Percentiles rank a stretch among this genome's conserved stretches.
phyloP scores from a whole-genome alignment of 805 yeast genomes.

The Cyberlindnera euphorbiae region DNA sequence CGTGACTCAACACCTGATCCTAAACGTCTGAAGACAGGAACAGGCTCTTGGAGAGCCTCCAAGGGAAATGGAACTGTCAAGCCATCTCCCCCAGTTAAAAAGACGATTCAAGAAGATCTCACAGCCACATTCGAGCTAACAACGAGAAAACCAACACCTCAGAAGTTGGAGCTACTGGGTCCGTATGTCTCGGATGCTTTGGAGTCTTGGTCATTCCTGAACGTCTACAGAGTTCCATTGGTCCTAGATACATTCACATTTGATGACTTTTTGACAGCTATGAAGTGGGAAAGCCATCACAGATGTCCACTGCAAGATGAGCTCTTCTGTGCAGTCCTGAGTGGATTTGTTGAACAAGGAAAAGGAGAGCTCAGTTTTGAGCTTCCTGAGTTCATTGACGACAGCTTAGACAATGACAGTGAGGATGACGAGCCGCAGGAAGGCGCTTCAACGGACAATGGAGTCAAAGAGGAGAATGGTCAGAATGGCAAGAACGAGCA shows the following conservation, averaged over 20 bases:
- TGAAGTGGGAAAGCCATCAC: slow-evolving; percentile 37
- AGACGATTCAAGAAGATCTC: slow-evolving; percentile 21
- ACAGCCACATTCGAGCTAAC: slow-evolving; percentile 16
- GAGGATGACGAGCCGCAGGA: slow-evolving; percentile 25
- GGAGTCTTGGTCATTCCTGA: slow-evolving; percentile 72
- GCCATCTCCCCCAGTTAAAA: slow-evolving; percentile 17
- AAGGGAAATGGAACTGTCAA: too few species aligned
- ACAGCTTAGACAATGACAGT: too few species aligned
- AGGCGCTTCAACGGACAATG: slow-evolving; percentile 10
- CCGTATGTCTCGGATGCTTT: slow-evolving; percentile 38
- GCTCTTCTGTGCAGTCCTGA: slow-evolving; percentile 60
- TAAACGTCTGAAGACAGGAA: slow-evolving; percentile 4
- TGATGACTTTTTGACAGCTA: slow-evolving; percentile 63
- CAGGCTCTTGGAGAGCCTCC: slow-evolving; percentile 3
- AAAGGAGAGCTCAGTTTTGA: slow-evolving; percentile 32
- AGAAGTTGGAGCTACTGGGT: slow-evolving; percentile 14
- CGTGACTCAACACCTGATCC: slow-evolving; percentile 9
- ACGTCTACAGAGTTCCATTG: slow-evolving; percentile 61
- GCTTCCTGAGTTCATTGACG: slow-evolving; percentile 23
- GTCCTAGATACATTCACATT: slow-evolving; percentile 69
- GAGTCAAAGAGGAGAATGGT: slow-evolving; percentile 2
- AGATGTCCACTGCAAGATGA: slow-evolving; percentile 56
- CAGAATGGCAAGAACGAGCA: slow-evolving; percentile 17
- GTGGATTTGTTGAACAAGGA: slow-evolving; percentile 45
- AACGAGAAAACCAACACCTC: slow-evolving; percentile 20